These are phyloP conservation scores for Xylariaceae sp. DNA, from an alignment of 2,329 filamentous ascomycete species.

Conservation along the genomic window DNA sequence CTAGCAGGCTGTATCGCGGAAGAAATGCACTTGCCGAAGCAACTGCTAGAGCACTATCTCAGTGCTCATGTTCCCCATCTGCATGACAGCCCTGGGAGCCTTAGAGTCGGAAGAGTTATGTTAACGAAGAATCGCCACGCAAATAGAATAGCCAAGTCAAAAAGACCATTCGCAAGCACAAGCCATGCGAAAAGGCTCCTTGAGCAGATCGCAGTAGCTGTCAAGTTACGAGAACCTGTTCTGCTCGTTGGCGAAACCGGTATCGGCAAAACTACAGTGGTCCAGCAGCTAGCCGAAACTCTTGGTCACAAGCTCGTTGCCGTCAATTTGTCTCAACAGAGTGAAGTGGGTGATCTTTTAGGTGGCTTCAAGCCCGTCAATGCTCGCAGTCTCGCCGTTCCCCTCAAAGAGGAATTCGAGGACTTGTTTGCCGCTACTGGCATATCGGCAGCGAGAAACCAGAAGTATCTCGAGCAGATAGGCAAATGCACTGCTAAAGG, in stretches of 20 bases:
- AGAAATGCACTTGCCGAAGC: slow-evolving; percentile 81
- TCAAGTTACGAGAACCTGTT: slow-evolving; percentile 82
- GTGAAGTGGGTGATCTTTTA: slow-evolving; percentile 90
- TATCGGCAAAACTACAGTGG: slow-evolving; percentile 94
- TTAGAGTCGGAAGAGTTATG: slow-evolving; percentile 65
- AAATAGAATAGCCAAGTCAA: slow-evolving; percentile 49
- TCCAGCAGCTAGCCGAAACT: slow-evolving; percentile 84
- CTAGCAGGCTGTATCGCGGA: slow-evolving; percentile 74
- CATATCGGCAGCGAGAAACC: slow-evolving; percentile 84
- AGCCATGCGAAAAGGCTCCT: slow-evolving; percentile 79
- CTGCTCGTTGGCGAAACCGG: slow-evolving; percentile 97
- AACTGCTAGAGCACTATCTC: slow-evolving; percentile 76
- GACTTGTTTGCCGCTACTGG: slow-evolving; percentile 80
- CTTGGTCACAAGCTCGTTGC: slow-evolving; percentile 85
- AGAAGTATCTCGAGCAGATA: slow-evolving; percentile 78
- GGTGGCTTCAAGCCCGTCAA: slow-evolving; percentile 97
- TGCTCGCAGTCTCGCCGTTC: slow-evolving; percentile 80
- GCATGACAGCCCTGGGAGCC: slow-evolving; percentile 55
- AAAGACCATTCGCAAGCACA: slow-evolving; percentile 81
- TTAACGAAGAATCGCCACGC: slow-evolving; percentile 59
- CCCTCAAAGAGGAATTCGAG: slow-evolving; percentile 91
- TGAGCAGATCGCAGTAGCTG: slow-evolving; percentile 82
- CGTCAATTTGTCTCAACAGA: slow-evolving; percentile 97
- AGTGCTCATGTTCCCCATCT: slow-evolving; percentile 69
- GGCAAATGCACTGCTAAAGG: slow-evolving; percentile 75